Percentiles rank a stretch among this genome's conserved stretches.
Conservation (phyloP, 805 yeast genomes). For the Kazachstania martiniae region DNA sequence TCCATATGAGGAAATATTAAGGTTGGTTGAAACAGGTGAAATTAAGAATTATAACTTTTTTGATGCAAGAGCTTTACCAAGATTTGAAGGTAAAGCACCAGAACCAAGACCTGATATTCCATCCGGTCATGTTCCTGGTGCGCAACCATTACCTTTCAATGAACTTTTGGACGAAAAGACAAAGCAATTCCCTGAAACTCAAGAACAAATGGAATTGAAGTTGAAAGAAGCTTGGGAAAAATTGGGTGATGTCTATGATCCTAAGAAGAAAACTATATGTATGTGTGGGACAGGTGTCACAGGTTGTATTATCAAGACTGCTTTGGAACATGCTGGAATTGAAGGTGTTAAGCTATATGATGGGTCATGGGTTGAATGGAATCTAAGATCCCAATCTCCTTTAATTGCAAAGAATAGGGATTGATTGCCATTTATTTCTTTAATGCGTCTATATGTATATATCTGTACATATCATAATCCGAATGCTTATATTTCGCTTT, state of each 20-base stretch:
- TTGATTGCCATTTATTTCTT: constrained; percentile 2
- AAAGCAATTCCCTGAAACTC: constrained; percentile 36
- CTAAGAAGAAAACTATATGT: constrained; percentile 58
- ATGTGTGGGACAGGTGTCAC: constrained; percentile 97
- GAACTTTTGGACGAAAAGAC: constrained; percentile 42
- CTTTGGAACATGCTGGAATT: constrained; percentile 46
- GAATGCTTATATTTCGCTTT: too few relatives aligned
- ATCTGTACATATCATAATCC: too few relatives aligned
- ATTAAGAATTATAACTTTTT: constrained; percentile 42
- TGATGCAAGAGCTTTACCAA: constrained; percentile 71
- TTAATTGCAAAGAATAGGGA: constrained; percentile 17
- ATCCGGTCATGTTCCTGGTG: constrained; percentile 83
- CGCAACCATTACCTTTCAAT: constrained; percentile 65
- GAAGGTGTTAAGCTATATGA: constrained; percentile 54
- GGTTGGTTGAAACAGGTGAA: constrained; percentile 41
- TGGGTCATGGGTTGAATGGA: constrained; percentile 65
- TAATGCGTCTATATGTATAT: too few relatives aligned
- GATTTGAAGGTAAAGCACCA: constrained; percentile 71
- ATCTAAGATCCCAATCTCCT: constrained; percentile 14
- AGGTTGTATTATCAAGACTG: constrained; percentile 77
- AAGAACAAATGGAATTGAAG: constrained; percentile 27
- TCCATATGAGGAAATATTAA: constrained; percentile 53
- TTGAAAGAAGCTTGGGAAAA: constrained; percentile 38
- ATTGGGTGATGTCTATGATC: constrained; percentile 26
- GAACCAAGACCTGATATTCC: constrained; percentile 86